A percentile compares a stretch with the other conserved stretches of the same genome.
phyloP scores from a whole-genome alignment of 2,329 filamentous ascomycete genomes.

The Phialemoniopsis sp. region DNA sequence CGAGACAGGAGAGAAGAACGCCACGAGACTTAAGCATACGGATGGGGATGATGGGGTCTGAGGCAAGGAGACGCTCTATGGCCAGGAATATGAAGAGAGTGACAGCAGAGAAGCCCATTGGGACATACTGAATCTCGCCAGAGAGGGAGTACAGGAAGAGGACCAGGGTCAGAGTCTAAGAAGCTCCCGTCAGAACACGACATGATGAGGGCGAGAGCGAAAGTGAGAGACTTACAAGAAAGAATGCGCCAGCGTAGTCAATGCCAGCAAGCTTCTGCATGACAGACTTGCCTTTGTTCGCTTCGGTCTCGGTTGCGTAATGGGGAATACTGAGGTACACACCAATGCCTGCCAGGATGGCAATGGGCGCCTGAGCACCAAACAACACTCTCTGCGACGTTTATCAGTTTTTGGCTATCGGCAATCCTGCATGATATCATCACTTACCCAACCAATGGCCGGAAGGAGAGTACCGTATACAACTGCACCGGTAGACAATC shows the following conservation, averaged over 20 bases:
- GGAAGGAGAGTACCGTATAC: conserved; percentile 23
- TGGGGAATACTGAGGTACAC: conserved; percentile 64
- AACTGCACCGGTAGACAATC: conserved; percentile 22
- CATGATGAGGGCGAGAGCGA: not conserved
- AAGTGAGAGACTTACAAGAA: conserved; percentile 45
- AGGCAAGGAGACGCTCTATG: conserved; percentile 53
- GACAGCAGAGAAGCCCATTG: conserved; percentile 55
- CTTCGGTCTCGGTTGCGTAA: conserved; percentile 17
- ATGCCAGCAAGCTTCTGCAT: conserved; percentile 57
- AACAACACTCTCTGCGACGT: conserved; percentile 62
- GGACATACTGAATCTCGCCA: conserved; percentile 52
- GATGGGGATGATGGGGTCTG: conserved; percentile 73
- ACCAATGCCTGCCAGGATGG: conserved; percentile 54
- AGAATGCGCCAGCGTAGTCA: conserved; percentile 69
- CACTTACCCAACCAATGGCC: conserved; percentile 63
- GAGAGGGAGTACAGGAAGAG: conserved; percentile 69
- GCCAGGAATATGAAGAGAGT: conserved; percentile 50
- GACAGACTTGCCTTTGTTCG: conserved; percentile 34
- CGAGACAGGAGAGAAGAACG: conserved; percentile 68
- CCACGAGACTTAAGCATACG: conserved; percentile 65
- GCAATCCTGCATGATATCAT: not conserved
- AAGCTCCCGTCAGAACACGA: conserved; percentile 9
- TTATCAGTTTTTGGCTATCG: not conserved
- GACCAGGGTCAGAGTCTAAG: conserved; percentile 58
- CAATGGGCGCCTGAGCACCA: conserved; percentile 64